Conservation (phyloP, 2,329 filamentous ascomycete genomes). For the Fusarium tupiense region DNA sequence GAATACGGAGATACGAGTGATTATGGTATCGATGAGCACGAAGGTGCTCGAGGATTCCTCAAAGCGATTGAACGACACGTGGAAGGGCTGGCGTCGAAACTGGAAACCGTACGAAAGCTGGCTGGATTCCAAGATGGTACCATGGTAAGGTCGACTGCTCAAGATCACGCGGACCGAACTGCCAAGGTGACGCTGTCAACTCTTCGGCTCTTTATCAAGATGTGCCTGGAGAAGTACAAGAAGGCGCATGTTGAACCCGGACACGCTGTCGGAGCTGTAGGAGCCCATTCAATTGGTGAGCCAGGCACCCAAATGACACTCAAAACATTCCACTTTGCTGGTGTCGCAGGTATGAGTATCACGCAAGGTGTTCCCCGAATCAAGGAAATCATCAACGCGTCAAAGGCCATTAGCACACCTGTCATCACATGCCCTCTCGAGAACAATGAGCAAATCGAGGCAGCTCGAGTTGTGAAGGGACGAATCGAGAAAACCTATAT, state of each 20-base stretch:
- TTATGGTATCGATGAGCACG: slow-evolving; percentile 77
- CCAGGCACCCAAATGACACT: slow-evolving; percentile 99
- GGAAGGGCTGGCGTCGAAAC: slow-evolving; percentile 66
- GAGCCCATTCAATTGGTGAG: slow-evolving; percentile 97
- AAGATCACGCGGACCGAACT: slow-evolving; percentile 71
- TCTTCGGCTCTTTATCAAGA: slow-evolving; percentile 77
- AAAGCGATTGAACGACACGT: slow-evolving; percentile 81
- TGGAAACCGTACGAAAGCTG: slow-evolving; percentile 63
- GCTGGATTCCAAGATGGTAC: slow-evolving; percentile 52
- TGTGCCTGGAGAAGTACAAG: slow-evolving; percentile 90
- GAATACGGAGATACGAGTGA: slow-evolving; percentile 75
- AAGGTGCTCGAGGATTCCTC: slow-evolving; percentile 85
- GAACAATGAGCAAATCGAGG: slow-evolving; percentile 77
- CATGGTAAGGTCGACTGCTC: slow-evolving; percentile 50
- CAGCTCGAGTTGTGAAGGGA: slow-evolving; percentile 90
- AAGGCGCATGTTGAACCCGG: slow-evolving; percentile 93
- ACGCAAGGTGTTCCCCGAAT: slow-evolving; percentile 99
- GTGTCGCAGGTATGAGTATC: slow-evolving; percentile 99
- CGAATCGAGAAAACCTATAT: slow-evolving; percentile 96
- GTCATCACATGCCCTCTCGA: slow-evolving; percentile 89
- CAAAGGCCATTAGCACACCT: slow-evolving; percentile 91
- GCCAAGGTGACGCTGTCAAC: slow-evolving; percentile 84
- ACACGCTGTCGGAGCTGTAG: slow-evolving; percentile 94
- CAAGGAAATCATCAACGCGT: slow-evolving; percentile 99
- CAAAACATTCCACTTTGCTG: slow-evolving; percentile 99